Percentiles rank a stretch among this genome's conserved stretches.
Evolutionary conservation across 192 early-diverging fungal species (phyloP).

Genomic region (Podochytrium sp.): DNA sequence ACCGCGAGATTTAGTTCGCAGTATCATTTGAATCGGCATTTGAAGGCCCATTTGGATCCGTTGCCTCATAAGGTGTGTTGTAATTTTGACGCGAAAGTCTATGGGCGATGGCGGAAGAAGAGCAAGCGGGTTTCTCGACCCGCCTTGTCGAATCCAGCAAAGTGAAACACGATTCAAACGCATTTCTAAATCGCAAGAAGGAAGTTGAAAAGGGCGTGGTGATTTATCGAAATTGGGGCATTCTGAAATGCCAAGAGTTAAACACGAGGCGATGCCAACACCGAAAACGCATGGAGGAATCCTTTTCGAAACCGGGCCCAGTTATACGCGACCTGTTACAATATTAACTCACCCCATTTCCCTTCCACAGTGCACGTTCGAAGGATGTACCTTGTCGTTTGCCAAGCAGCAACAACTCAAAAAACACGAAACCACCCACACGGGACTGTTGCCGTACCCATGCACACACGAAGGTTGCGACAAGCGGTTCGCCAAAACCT

Average conservation of each 20-base stretch:
- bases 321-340: too few species aligned
- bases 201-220: too few species aligned
- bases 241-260: too few species aligned
- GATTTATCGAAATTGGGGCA: too few species aligned
- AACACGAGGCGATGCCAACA: too few species aligned
- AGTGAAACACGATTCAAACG: too few species aligned
- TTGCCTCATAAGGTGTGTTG: slow-evolving; percentile 12
- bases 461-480: slow-evolving; percentile 39
- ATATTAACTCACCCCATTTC: neutral
- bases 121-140: too few species aligned
- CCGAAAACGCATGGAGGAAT: too few species aligned
- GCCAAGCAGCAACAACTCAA: slow-evolving; percentile 51
- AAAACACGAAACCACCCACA: slow-evolving; percentile 46
- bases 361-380: slow-evolving; percentile 23
- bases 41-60: slow-evolving; percentile 22
- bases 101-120: too few species aligned
- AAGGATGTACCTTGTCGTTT: slow-evolving; percentile 43
- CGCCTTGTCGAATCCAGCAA: too few species aligned
- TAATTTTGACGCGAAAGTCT: neutral
- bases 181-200: too few species aligned
- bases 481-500: slow-evolving; percentile 46
- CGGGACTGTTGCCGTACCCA: slow-evolving; percentile 40
- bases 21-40: slow-evolving; percentile 14
- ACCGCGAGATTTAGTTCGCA: slow-evolving; percentile 8
- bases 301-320: too few species aligned